Base-by-base conservation (phyloP, 2,329 filamentous ascomycete genomes). In the Neofusicoccum cordaticola region DNA sequence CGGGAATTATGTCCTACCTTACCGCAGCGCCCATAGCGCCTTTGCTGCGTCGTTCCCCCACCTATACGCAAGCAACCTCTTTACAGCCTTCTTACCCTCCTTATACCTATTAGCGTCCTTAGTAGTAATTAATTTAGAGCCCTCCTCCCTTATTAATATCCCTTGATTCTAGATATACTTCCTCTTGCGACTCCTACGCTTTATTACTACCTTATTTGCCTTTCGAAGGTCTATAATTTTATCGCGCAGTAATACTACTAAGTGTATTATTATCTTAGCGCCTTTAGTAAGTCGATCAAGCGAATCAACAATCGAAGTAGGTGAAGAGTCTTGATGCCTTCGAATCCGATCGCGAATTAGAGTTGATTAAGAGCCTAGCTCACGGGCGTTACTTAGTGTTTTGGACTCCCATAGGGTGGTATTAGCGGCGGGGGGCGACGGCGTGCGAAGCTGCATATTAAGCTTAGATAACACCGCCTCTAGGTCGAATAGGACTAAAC, bases 401-500 rank as follows among this genome's bases (percentile, higher is more conserved):
- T 65, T n/a, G n/a, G 60, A 56, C 11, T 31, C 47, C 64, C 27
- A 64, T 13, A 11, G 22, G 12, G 22, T 27, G 9, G 12, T 12
- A 2, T 19, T 2, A 19, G 19, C 19, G 19, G 19, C 19, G 19
- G 19, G 19, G 12, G 64, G 64, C n/a, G 62, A 66, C 47, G 57
- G 66, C 45, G 67, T 69, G 37, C 56, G 65, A 13, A 70, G 44
- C 64, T 67, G 37, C 19, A 65, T 60, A 66, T 71, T 67, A 66
- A 77, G 71, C 69, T 72, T 73, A 57, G 66, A 73, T 66, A 76
- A 51, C 19, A 75, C 71, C 44, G 47, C 66, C 56, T 73, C 39
- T 60, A 71, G 69, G 66, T 76, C 61, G 48, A 72, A 70, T 66
- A 71, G 72, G 63, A 74, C 63, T 67, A 77, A 67, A 19, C 74